Evolutionary conservation across 345 rosid species (phyloP).

Genomic region (Salix exigua): DNA sequence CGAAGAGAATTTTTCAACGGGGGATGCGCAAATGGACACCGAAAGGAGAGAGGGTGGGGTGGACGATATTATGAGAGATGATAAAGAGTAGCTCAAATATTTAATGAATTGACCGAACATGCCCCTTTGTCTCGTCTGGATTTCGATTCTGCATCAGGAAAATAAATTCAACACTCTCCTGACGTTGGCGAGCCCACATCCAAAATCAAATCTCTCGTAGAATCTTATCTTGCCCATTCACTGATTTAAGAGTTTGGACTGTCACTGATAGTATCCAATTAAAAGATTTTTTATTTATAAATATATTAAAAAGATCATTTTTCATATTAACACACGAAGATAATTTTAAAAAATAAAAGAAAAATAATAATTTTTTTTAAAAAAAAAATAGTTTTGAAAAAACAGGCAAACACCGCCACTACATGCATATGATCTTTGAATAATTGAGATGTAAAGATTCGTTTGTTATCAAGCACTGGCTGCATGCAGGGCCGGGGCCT

Average conservation of each 20-base stretch:
- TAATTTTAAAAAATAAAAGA: too few relatives aligned
- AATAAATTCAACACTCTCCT: not conserved
- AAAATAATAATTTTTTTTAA: too few relatives aligned
- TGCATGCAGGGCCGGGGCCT: not conserved
- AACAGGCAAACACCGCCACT: not conserved
- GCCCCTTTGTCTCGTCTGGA: not conserved
- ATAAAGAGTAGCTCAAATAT: not conserved
- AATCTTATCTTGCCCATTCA: not conserved
- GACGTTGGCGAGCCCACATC: not conserved
- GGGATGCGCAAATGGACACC: too few relatives aligned
- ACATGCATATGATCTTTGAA: not conserved
- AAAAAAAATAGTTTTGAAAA: too few relatives aligned
- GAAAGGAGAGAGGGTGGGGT: too few relatives aligned
- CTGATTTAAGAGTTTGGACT: not conserved
- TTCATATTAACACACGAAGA: too few relatives aligned
- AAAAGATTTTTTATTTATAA: too few relatives aligned
- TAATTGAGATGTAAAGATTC: not conserved
- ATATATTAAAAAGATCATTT: too few relatives aligned
- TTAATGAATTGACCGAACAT: not conserved
- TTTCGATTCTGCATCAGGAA: not conserved
- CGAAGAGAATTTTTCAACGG: too few relatives aligned
- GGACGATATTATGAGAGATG: too few relatives aligned
- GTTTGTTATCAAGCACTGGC: not conserved
- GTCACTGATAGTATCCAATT: not conserved
- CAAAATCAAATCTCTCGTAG: not conserved